A percentile compares a stretch with the other conserved stretches of the same genome.
phyloP scores from a whole-genome alignment of 257 asterid species.

The Ballota nigra region DNA sequence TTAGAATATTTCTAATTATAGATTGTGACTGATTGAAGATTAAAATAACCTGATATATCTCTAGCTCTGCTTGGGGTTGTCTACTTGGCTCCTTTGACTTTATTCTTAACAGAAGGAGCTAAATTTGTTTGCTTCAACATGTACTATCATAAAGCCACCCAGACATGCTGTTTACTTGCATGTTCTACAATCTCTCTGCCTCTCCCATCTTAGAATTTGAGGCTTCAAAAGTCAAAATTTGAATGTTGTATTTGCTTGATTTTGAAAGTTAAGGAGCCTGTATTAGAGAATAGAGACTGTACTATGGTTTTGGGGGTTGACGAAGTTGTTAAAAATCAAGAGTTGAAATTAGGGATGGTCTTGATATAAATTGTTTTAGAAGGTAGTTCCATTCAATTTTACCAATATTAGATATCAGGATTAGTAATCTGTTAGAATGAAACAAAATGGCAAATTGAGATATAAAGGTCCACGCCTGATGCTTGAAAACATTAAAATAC shows the following conservation, averaged over 20 bases:
- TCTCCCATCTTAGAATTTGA: background rate
- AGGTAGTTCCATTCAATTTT: background rate
- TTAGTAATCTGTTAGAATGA: background rate
- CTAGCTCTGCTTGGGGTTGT: background rate
- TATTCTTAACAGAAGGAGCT: background rate
- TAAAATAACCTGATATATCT: background rate
- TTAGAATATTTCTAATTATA: background rate
- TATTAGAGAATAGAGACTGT: background rate
- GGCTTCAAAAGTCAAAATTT: background rate
- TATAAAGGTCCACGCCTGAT: background rate
- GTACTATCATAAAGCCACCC: background rate
- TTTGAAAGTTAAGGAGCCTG: background rate
- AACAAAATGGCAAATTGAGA: background rate
- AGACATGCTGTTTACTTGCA: background rate
- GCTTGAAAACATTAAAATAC: background rate
- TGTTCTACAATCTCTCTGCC: background rate
- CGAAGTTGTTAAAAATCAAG: background rate
- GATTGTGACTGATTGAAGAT: background rate
- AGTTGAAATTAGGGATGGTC: background rate
- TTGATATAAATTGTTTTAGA: conserved; percentile 10
- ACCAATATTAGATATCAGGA: background rate
- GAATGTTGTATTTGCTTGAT: background rate
- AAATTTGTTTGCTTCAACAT: background rate
- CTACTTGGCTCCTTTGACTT: background rate
- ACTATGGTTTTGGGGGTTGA: background rate